Evolutionary conservation across 345 rosid species (phyloP), one percentile per base, ranked within the genome.

Genomic region (Cardiospermum halicacabum): DNA sequence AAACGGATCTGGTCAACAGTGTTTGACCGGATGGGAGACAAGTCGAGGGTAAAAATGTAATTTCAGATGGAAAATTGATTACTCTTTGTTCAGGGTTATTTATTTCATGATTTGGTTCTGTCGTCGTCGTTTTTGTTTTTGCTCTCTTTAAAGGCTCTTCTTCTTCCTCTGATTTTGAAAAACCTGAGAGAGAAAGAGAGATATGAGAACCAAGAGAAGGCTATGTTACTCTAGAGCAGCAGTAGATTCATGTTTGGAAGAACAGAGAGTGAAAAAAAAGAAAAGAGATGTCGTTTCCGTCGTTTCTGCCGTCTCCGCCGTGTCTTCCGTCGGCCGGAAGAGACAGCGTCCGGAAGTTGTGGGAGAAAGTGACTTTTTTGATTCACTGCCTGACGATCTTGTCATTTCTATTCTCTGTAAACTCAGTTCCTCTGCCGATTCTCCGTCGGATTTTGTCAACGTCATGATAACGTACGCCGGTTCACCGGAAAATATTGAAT

Each of bases 321-420:
- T n/a, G n/a, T n/a, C n/a, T n/a, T n/a, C n/a, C n/a, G n/a, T 40
- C 60, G 10, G 30, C 73, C 72, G 73, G 60, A 84, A 81, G 71
- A 79, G 79, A 25, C 82, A 55, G n/a, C n/a, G n/a, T n/a, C 75
- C 75, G 60, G 79, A 59, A 15, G 18, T 24, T 3, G 3, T 40
- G 13, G 69, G 74, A 4, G 47, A 26, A 18, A 27, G 47, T 37
- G 92, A 89, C 68, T 73, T 81, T 24, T 78, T 92, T 15, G 93
- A 89, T 65, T 54, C 75, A 16, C 75, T 92, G 11, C 97, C 98
- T 0, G 96, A 92, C 53, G 98, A 92, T 78, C 85, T 92, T 71
- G 86, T 92, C 58, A 64, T 81, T 36, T 78, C 67, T 48, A 86
- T 92, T 32, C 84, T 92, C 21, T 70, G 80, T 63, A 88, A 77